Base-by-base conservation (phyloP, 2,329 filamentous ascomycete species). In the Talaromyces amestolkiae region DNA sequence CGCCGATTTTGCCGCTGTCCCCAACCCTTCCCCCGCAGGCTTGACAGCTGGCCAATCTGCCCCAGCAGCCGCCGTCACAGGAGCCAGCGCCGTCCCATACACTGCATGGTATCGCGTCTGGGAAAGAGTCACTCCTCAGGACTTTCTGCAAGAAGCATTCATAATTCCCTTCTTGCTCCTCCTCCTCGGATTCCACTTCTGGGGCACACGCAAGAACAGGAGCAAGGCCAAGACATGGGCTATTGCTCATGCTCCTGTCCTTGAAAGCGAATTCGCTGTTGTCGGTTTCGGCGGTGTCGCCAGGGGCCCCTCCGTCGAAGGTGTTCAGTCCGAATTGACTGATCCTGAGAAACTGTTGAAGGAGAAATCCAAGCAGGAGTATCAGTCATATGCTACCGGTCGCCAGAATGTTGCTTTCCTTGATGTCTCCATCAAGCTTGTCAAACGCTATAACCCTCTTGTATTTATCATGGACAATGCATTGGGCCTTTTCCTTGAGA, bases 61-160 rank as follows among this genome's bases (percentile, higher is more conserved):
- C 15, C 64, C 76, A 17, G 67, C 72, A 71, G 67, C 77, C 66
- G 79, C 82, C 64, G 73, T 79, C 49, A 77, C 79, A 58, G 83
- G 85, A 67, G 82, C 81, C 53, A 83, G 84, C 53, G 79, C 76
- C 51, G 81, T 83, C 31, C 91, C 91, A 15, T 97, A 90, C 79
- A 97, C 93, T 61, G 92, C 92, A 83, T 99, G 95, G 95, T 99
- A 98, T 82, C 92, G 93, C 65, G 84, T 98, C 68, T 95, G 96
- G 85, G 93, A 98, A 85, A 92, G 95, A 74, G 89, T 93, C 73
- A 88, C 88, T 31, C 82, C 89, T 67, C 85, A 84, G 74, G 95
- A 99, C 78, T 99, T 99, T 85, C 88, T 88, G 80, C 86, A 89
- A 73, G 95, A 99, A 82, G 90, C 91, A 66, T 81, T 93, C 76